Evolutionary conservation across 2,329 filamentous ascomycete genomes (phyloP).

Genomic region (Trichoderma sp.): DNA sequence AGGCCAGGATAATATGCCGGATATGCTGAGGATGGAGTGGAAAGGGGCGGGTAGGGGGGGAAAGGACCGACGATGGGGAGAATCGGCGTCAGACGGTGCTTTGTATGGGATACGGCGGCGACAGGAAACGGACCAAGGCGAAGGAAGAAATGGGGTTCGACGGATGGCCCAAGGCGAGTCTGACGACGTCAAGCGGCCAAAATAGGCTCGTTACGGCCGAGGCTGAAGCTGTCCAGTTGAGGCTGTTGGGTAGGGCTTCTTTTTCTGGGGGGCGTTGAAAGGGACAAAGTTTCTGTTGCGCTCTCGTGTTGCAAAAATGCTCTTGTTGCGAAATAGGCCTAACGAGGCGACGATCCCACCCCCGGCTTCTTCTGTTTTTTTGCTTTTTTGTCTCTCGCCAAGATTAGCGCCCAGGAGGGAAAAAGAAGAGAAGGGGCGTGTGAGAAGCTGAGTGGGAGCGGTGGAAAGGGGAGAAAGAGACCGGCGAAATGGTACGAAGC

Average conservation of each 20-base stretch:
- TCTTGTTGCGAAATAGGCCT: not conserved
- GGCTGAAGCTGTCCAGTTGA: constrained; percentile 2
- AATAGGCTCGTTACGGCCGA: not conserved
- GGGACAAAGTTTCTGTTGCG: constrained; percentile 13
- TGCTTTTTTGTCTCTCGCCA: not conserved
- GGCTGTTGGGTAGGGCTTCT: not conserved
- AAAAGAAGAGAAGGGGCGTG: constrained; percentile 18
- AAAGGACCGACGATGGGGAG: not conserved
- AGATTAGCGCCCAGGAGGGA: constrained; percentile 24
- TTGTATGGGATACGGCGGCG: not conserved
- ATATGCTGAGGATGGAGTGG: not conserved
- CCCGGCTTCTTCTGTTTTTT: not conserved
- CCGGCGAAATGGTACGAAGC: not conserved
- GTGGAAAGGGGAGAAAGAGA: constrained; percentile 10
- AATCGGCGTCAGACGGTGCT: not conserved
- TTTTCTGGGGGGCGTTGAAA: not conserved
- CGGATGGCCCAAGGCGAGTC: constrained; percentile 1
- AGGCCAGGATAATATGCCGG: not conserved
- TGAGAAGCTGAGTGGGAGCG: constrained; percentile 4
- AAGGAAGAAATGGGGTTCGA: not conserved
- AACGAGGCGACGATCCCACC: constrained; percentile 20
- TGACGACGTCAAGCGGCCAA: constrained; percentile 3
- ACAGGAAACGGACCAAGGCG: constrained; percentile 5
- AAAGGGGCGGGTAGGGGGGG: not conserved
- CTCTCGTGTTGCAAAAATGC: constrained; percentile 24